These are phyloP conservation scores for Quercus alba DNA, from an alignment of 306 rosid genomes.

Conservation along the genomic window DNA sequence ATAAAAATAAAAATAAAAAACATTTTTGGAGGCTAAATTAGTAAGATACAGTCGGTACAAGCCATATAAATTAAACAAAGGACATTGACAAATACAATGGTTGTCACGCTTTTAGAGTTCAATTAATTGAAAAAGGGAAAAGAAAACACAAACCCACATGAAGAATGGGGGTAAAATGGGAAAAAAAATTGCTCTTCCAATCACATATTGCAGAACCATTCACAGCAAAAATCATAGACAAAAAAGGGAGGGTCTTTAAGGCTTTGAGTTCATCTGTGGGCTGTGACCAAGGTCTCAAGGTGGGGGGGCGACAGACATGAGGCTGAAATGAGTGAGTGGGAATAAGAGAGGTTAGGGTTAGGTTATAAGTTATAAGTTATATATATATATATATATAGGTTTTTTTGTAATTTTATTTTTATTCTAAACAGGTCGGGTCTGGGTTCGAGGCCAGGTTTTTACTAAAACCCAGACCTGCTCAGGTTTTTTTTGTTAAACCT, in stretches of 20 bases:
- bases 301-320: too few species aligned
- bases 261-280: slow-evolving; percentile 57
- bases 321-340: too few species aligned
- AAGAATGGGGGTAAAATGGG: background rate
- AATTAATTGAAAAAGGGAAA: background rate
- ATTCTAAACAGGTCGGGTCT: too few species aligned
- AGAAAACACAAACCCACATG: background rate
- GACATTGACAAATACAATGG: background rate
- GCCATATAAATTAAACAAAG: background rate
- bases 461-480: too few species aligned
- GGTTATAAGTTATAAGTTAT: too few species aligned
- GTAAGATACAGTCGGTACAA: background rate
- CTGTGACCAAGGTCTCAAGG: slow-evolving; percentile 79
- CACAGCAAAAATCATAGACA: background rate
- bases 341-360: too few species aligned
- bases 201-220: background rate
- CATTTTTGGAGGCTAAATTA: background rate
- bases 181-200: background rate
- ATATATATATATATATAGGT: too few species aligned
- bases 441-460: too few species aligned
- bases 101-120: background rate
- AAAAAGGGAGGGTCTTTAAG: background rate
- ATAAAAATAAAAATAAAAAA: too few species aligned
- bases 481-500: too few species aligned
- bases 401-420: too few species aligned